Conservation (phyloP, 768 basidiomycete species). For the Steccherinum ochraceum region DNA sequence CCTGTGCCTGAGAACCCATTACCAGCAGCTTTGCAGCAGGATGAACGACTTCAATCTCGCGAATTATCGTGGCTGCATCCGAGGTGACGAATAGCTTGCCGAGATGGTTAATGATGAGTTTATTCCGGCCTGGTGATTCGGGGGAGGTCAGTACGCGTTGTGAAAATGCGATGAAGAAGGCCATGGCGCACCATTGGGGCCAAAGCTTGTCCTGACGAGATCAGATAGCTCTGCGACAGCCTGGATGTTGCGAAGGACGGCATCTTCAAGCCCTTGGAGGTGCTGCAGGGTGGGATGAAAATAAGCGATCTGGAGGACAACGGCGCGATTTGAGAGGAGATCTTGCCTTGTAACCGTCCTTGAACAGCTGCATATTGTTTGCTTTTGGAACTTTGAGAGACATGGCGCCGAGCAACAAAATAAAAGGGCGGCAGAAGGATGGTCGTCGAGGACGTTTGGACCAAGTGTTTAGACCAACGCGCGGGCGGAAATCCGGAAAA, state of each 20-base stretch:
- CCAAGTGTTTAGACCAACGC: too few species aligned
- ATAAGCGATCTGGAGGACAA: constrained; percentile 1
- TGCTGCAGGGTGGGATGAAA: constrained; percentile 36
- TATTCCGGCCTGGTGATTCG: constrained; percentile 76
- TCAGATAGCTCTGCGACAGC: constrained; percentile 94
- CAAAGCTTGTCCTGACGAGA: constrained; percentile 94
- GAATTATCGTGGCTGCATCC: constrained; percentile 97
- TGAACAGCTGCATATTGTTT: constrained; percentile 88
- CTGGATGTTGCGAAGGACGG: constrained; percentile 93
- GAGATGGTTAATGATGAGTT: constrained; percentile 96
- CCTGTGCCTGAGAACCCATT: constrained; percentile 97
- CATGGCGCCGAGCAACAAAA: constrained; percentile 42
- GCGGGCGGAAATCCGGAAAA: neutral
- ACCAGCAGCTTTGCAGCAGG: constrained; percentile 99
- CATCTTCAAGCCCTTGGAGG: constrained; percentile 89
- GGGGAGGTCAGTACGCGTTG: neutral
- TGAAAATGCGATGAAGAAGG: neutral
- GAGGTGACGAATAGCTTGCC: constrained; percentile 95
- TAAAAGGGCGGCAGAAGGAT: neutral
- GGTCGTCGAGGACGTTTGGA: neutral
- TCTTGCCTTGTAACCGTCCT: constrained; percentile 90
- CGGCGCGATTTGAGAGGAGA: neutral
- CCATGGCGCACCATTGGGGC: constrained; percentile 76
- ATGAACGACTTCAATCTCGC: constrained; percentile 97
- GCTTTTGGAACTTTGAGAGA: constrained; percentile 91